Percentiles rank a stretch among this genome's conserved stretches.
Evolutionary conservation across 2,329 filamentous ascomycete species (phyloP).

Genomic region (Cordyceps cateniannulata): DNA sequence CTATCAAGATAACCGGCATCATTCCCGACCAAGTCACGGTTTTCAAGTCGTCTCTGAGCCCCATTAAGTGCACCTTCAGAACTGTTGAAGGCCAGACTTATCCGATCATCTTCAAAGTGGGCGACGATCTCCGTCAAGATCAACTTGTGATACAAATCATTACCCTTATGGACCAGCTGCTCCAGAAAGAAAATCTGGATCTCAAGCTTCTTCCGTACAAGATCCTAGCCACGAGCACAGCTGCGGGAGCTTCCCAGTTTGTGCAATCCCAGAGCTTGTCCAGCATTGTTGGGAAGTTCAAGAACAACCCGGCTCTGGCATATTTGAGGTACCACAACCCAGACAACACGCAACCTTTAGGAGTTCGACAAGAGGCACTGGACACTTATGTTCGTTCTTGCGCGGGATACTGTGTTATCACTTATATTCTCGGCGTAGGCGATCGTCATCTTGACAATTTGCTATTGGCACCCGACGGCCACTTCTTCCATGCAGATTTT

Average conservation of each 20-base stretch:
- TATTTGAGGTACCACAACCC: slow-evolving; percentile 89
- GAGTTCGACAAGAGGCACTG: slow-evolving; percentile 84
- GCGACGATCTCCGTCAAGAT: slow-evolving; percentile 92
- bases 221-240: slow-evolving; percentile 86
- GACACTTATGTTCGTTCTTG: slow-evolving; percentile 95
- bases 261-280: slow-evolving; percentile 81
- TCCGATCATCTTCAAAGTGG: slow-evolving; percentile 93
- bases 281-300: slow-evolving; percentile 76
- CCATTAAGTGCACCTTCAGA: slow-evolving; percentile 85
- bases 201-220: slow-evolving; percentile 93
- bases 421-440: slow-evolving; percentile 92
- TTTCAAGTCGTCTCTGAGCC: slow-evolving; percentile 91
- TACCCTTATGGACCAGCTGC: slow-evolving; percentile 90
- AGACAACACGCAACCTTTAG: slow-evolving; percentile 71
- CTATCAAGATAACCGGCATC: slow-evolving; percentile 70
- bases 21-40: slow-evolving; percentile 80
- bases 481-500: slow-evolving; percentile 98
- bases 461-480: slow-evolving; percentile 78
- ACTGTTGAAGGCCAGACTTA: slow-evolving; percentile 73
- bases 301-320: slow-evolving; percentile 63
- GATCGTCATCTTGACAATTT: slow-evolving; percentile 95
- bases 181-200: slow-evolving; percentile 94
- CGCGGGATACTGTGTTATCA: slow-evolving; percentile 97
- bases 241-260: slow-evolving; percentile 88
- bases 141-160: slow-evolving; percentile 97